These are phyloP conservation scores for Entoloma clypeatum DNA, from an alignment of 1,284 basidiomycete genomes.

Conservation along the genomic window DNA sequence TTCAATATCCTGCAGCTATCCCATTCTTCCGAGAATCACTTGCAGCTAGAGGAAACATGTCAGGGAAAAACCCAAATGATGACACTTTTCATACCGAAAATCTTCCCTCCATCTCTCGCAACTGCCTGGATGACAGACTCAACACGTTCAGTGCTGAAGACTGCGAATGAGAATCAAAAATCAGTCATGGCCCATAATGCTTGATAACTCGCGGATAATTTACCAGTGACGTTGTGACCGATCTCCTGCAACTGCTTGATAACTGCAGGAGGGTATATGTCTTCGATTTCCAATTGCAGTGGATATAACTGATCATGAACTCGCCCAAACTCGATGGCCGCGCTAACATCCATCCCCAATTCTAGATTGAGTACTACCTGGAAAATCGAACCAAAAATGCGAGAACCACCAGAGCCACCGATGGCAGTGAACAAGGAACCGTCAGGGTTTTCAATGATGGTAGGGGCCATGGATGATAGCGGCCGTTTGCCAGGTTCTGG, in stretches of 20 bases:
- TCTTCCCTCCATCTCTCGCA: constrained; percentile 45
- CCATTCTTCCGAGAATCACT: constrained; percentile 85
- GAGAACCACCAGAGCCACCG: constrained; percentile 85
- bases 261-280: constrained; percentile 50
- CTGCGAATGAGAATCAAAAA: constrained; percentile 20
- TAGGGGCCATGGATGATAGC: constrained; percentile 79
- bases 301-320: constrained; percentile 93
- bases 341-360: constrained; percentile 76
- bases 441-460: constrained; percentile 73
- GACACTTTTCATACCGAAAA: constrained; percentile 49
- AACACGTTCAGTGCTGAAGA: constrained; percentile 56
- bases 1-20: constrained; percentile 74
- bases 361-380: constrained; percentile 82
- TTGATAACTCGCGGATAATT: constrained; percentile 1
- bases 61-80: not conserved
- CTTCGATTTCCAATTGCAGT: constrained; percentile 57
- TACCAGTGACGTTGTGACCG: constrained; percentile 75
- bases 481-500: constrained; percentile 85
- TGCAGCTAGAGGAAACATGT: constrained; percentile 47
- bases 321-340: constrained; percentile 83
- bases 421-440: constrained; percentile 71
- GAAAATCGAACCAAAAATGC: constrained; percentile 79
- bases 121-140: constrained; percentile 76
- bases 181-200: constrained; percentile 2
- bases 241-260: constrained; percentile 52